Percentiles rank a stretch among this genome's conserved stretches.
Conservation (phyloP, 108 stramenopile species). For the Skeletonema tropicum region DNA sequence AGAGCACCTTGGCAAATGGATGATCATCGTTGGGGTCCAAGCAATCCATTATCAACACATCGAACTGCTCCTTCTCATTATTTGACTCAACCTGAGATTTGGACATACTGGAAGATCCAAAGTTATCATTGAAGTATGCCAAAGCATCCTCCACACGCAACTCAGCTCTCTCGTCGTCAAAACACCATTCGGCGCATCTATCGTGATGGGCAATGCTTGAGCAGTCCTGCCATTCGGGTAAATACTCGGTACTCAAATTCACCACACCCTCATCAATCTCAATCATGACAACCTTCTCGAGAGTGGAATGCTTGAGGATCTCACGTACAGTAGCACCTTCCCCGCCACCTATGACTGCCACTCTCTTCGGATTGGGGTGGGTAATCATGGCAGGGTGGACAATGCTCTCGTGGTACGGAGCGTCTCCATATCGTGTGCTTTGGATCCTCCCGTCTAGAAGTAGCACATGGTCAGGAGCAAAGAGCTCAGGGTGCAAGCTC, state of each 20-base stretch:
- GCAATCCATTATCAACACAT: slow-evolving; percentile 15
- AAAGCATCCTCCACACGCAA: slow-evolving; percentile 59
- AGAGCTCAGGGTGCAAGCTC: slow-evolving; percentile 20
- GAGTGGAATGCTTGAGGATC: slow-evolving; percentile 85
- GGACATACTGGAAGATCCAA: slow-evolving; percentile 6
- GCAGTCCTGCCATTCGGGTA: slow-evolving; percentile 28
- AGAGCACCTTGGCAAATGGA: slow-evolving; percentile 39
- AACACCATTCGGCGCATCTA: slow-evolving; percentile 62
- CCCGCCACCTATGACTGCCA: slow-evolving; percentile 81
- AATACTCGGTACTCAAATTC: slow-evolving; percentile 43
- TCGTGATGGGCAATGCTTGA: slow-evolving; percentile 63
- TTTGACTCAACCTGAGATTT: neutral
- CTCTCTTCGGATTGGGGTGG: slow-evolving; percentile 72
- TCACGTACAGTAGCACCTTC: slow-evolving; percentile 84
- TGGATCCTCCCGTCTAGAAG: slow-evolving; percentile 73
- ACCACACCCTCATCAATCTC: slow-evolving; percentile 53
- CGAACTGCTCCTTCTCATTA: neutral
- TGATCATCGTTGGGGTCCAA: slow-evolving; percentile 18
- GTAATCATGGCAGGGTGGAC: slow-evolving; percentile 95
- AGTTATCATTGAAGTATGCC: slow-evolving; percentile 59
- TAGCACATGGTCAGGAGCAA: slow-evolving; percentile 57
- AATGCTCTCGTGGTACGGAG: slow-evolving; percentile 83
- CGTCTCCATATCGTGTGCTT: slow-evolving; percentile 43
- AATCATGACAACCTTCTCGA: slow-evolving; percentile 63
- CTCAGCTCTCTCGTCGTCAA: slow-evolving; percentile 63